Evolutionary conservation across 371 early-diverging fungal species (phyloP), one percentile per base, ranked within the genome.

Genomic region (Lichtheimia ornata): DNA sequence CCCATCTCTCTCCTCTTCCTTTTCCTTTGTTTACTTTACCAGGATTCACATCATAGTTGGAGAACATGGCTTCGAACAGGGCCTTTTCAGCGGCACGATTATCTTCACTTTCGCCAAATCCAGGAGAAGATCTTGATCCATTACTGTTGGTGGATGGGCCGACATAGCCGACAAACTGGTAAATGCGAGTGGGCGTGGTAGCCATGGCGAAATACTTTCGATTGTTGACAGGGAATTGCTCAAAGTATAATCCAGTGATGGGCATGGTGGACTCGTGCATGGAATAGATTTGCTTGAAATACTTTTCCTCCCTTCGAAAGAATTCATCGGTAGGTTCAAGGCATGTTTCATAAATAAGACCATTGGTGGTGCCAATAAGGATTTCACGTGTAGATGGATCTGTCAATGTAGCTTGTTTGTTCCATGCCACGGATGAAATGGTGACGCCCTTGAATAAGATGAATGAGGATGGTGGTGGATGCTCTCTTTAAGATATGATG

Each of bases 351-450:
- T 83, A 94, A 20, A 96, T 86, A 53, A 83, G 76, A 14, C 97
- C 97, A 28, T 91, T 88, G 50, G 81, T 70, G 4, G 94, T 92
- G 13, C 94, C 97, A 42, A 97, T 72, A 59, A 97, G 75, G 35
- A 96, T 88, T 35, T 87, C 84, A 43, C 88, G 86, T 1, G 95
- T 94, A 3, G 91, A 88, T 2, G 84, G 71, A 55, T 81, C 81
- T 0, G 69, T 63, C 20, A 74, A 65, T n/a, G 70, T 66, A n/a
- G 81, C 74, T 28, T 72, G 83, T 61, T 88, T 87, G 56, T 91
- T 95, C 95, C 96, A 97, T 1, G 93, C 95, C 20, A 97, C 84
- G 0, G 94, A 90, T 47, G 92, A 88, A 43, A 96, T 85, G 6
- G 84, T 75, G 50, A 93, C 70, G 0, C 92, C 91, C 92, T 22